Percentiles rank a stretch among this genome's conserved stretches.
phyloP scores from a whole-genome alignment of 2,329 filamentous ascomycete species.

The Escovopsis sp. region DNA sequence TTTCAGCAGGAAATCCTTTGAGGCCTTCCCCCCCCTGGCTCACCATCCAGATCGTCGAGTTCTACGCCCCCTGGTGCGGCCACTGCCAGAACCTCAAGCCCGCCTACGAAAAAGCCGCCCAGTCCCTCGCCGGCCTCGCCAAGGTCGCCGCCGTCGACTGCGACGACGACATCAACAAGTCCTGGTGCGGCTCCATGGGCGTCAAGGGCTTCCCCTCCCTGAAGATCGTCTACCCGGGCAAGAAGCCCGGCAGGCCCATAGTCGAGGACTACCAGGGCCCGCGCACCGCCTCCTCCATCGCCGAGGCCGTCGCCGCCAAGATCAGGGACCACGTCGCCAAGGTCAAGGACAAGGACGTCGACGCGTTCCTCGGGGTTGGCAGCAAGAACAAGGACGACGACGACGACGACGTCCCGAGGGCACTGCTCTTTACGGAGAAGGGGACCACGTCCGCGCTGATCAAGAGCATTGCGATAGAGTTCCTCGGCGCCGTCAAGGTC shows the following conservation, averaged over 20 bases:
- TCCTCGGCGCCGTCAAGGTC: constrained; percentile 61
- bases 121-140: constrained; percentile 75
- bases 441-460: constrained; percentile 71
- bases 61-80: constrained; percentile 96
- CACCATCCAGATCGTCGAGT: constrained; percentile 51
- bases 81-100: constrained; percentile 95
- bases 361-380: constrained; percentile 57
- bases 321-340: constrained; percentile 86
- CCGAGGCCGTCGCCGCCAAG: constrained; percentile 68
- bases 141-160: constrained; percentile 93
- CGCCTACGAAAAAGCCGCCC: constrained; percentile 86
- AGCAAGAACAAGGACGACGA: no score
- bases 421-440: constrained; percentile 87
- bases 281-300: constrained; percentile 71
- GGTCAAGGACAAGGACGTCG: constrained; percentile 64
- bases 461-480: constrained; percentile 80
- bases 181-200: constrained; percentile 69
- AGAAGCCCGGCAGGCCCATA: constrained; percentile 59
- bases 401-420: constrained; percentile 61
- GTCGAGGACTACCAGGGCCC: constrained; percentile 85
- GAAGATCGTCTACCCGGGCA: constrained; percentile 78
- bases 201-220: constrained; percentile 90
- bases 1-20: no score
- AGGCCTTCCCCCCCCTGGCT: no score
- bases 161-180: constrained; percentile 85